Conservation (phyloP, 805 yeast genomes). For the Saturnispora galanensis region DNA sequence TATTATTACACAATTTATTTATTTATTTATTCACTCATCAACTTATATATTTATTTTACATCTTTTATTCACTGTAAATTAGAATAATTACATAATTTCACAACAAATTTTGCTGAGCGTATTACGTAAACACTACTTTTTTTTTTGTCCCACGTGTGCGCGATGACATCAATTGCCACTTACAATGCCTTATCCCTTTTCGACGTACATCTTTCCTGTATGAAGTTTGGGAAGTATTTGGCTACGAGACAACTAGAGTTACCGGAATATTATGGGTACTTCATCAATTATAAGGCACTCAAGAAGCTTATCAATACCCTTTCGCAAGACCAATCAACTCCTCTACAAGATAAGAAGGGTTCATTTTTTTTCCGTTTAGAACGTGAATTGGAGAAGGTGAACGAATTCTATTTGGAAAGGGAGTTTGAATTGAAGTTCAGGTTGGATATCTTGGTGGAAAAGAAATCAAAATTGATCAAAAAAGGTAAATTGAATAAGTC, state of each 20-base stretch:
- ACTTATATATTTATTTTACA: too few species aligned
- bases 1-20: too few species aligned
- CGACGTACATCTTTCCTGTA: conserved; percentile 2
- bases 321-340: conserved; percentile 23
- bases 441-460: conserved; percentile 64
- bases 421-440: conserved; percentile 80
- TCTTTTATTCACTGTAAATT: too few species aligned
- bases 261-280: conserved; percentile 90
- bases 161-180: not conserved
- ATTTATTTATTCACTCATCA: too few species aligned
- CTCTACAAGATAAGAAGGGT: conserved; percentile 82
- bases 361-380: conserved; percentile 83
- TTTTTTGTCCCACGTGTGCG: not conserved
- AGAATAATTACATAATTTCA: too few species aligned
- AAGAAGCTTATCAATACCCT: conserved; percentile 85
- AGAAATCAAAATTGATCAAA: conserved; percentile 35
- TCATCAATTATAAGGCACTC: conserved; percentile 88
- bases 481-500: conserved; percentile 45
- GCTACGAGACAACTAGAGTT: conserved; percentile 90
- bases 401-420: conserved; percentile 81
- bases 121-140: too few species aligned
- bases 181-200: not conserved
- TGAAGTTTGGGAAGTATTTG: conserved; percentile 92
- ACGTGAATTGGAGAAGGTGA: conserved; percentile 91
- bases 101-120: too few species aligned